A percentile compares a stretch with the other conserved stretches of the same genome.
Conservation (phyloP, 305 asterid genomes). For the Withania somnifera region DNA sequence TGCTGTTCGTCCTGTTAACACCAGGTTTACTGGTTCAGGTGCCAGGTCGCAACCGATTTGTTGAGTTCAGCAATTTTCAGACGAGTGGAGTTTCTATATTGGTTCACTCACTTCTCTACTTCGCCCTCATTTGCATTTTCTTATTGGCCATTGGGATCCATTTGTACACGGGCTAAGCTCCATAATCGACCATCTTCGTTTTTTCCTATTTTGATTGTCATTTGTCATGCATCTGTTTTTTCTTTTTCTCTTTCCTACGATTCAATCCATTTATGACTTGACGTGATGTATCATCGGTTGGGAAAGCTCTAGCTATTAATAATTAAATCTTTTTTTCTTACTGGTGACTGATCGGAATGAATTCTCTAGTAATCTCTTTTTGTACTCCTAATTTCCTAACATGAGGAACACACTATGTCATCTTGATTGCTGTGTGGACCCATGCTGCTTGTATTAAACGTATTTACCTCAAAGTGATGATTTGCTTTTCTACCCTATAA, state of each 20-base stretch:
- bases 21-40: constrained; percentile 82
- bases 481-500: too few relatives aligned
- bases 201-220: neutral
- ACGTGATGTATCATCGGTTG: neutral
- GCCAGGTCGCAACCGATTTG: constrained; percentile 57
- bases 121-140: constrained; percentile 70
- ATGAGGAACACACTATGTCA: neutral
- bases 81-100: constrained; percentile 67
- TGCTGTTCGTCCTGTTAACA: constrained; percentile 64
- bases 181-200: neutral
- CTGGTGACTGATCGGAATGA: neutral
- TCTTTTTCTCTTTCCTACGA: neutral
- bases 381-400: neutral
- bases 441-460: too few relatives aligned
- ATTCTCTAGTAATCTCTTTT: neutral
- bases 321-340: neutral
- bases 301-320: neutral
- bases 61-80: constrained; percentile 73
- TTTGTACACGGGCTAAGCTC: constrained; percentile 43
- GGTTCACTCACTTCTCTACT: constrained; percentile 63
- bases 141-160: constrained; percentile 74
- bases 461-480: too few relatives aligned
- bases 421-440: neutral
- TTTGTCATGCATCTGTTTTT: neutral
- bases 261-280: neutral